Conservation (phyloP, 352 stramenopile genomes). For the Pythium insidiosum region DNA sequence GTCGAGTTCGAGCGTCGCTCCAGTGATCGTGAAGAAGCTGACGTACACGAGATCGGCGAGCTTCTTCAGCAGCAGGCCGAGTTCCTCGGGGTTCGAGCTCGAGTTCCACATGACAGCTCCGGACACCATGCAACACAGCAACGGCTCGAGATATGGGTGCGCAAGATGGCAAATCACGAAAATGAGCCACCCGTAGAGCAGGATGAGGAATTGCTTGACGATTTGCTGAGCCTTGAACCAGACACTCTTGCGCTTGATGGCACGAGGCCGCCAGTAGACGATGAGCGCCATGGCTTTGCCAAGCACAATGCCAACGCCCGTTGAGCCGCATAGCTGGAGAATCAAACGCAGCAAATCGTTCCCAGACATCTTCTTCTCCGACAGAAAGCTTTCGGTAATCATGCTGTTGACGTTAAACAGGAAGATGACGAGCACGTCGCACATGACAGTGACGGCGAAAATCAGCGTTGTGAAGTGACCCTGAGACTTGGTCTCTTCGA, state of each 20-base stretch:
- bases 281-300: slow-evolving; percentile 50
- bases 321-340: slow-evolving; percentile 42
- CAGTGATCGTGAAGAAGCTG: slow-evolving; percentile 70
- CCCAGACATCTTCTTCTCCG: slow-evolving; percentile 38
- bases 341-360: slow-evolving; percentile 21
- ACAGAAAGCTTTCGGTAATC: slow-evolving; percentile 54
- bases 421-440: slow-evolving; percentile 59
- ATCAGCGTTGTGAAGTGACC: slow-evolving; percentile 64
- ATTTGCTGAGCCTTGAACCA: slow-evolving; percentile 28
- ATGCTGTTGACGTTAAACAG: slow-evolving; percentile 71
- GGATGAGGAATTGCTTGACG: slow-evolving; percentile 45
- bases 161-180: slow-evolving; percentile 52
- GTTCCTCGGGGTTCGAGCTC: slow-evolving; percentile 41
- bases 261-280: slow-evolving; percentile 37
- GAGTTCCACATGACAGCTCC: slow-evolving; percentile 62
- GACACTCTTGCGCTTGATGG: slow-evolving; percentile 46
- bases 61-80: slow-evolving; percentile 37
- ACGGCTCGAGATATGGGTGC: slow-evolving; percentile 53
- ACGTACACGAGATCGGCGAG: slow-evolving; percentile 58
- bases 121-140: slow-evolving; percentile 64
- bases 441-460: slow-evolving; percentile 65
- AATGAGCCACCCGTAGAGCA: slow-evolving; percentile 51
- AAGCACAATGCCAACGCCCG: slow-evolving; percentile 32
- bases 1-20: slow-evolving; percentile 52
- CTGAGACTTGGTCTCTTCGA: slow-evolving; percentile 54